These are phyloP conservation scores for Bipolaris gigantea DNA, from an alignment of 2,329 filamentous ascomycete species.

Conservation along the genomic window DNA sequence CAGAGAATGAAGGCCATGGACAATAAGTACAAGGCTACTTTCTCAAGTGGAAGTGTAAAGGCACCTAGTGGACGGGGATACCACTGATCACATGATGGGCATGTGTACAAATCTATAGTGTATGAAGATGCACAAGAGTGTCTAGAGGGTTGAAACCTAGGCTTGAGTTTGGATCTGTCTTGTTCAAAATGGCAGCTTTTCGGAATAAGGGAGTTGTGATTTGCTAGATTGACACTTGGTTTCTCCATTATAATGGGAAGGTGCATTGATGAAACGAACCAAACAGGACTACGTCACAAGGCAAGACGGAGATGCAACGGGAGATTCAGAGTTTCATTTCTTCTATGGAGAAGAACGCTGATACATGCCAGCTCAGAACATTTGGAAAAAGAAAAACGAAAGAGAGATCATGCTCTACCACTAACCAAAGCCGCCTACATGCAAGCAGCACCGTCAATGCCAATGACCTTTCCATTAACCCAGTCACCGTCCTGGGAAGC, in stretches of 20 bases:
- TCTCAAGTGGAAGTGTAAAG: constrained; percentile 36
- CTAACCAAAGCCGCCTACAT: constrained; percentile 36
- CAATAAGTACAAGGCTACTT: constrained; percentile 36
- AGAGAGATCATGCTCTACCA: constrained; percentile 4
- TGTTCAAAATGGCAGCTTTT: not conserved
- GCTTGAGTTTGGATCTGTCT: not conserved
- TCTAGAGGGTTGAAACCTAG: not conserved
- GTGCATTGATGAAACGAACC: no score
- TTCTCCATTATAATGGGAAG: not conserved
- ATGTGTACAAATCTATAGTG: not conserved
- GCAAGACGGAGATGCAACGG: not conserved
- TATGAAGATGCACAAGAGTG: not conserved
- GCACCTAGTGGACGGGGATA: constrained; percentile 23
- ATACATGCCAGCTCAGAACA: constrained; percentile 10
- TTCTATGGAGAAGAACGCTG: constrained; percentile 11
- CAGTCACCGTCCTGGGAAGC: constrained; percentile 60
- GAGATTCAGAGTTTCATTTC: constrained; percentile 1
- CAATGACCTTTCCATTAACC: constrained; percentile 59
- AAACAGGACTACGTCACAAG: not conserved
- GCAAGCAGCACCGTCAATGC: constrained; percentile 50
- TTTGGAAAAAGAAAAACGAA: constrained; percentile 2
- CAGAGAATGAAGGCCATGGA: constrained; percentile 54
- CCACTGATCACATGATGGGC: not conserved
- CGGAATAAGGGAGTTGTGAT: not conserved
- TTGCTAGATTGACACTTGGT: not conserved